A percentile compares a stretch with the other conserved stretches of the same genome.
Conservation (phyloP, 257 asterid genomes). For the Eucommia ulmoides region DNA sequence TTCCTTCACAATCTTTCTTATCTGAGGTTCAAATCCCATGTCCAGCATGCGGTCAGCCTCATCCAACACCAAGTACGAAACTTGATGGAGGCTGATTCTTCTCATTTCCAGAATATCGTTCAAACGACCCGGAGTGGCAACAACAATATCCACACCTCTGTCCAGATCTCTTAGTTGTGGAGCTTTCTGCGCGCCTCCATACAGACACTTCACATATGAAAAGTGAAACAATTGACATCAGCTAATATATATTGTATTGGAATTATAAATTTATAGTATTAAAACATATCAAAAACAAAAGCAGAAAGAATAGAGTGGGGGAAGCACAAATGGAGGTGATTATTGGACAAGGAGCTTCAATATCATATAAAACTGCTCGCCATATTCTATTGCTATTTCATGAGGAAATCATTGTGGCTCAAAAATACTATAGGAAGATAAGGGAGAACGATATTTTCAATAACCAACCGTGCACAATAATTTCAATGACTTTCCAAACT, state of each 20-base stretch:
- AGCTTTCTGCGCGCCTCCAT: conserved; percentile 90
- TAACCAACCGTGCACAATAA: conserved; percentile 77
- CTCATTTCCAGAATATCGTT: conserved; percentile 94
- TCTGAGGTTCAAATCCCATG: conserved; percentile 99
- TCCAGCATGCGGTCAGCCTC: conserved; percentile 99
- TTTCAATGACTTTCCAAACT: conserved; percentile 78
- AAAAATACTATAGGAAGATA: too few relatives aligned
- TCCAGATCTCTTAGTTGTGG: conserved; percentile 76
- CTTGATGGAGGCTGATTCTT: conserved; percentile 77
- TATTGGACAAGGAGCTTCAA: too few relatives aligned
- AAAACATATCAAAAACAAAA: too few relatives aligned
- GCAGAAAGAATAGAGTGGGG: too few relatives aligned
- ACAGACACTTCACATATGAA: conserved; percentile 70
- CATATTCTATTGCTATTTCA: too few relatives aligned
- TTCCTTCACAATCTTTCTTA: conserved; percentile 92
- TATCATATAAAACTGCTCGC: too few relatives aligned
- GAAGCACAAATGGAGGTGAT: too few relatives aligned
- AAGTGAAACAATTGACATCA: too few relatives aligned
- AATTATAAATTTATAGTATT: too few relatives aligned
- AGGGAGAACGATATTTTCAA: too few relatives aligned
- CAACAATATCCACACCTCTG: conserved; percentile 89
- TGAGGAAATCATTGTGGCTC: too few relatives aligned
- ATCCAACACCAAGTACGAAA: conserved; percentile 88
- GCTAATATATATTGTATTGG: too few relatives aligned
- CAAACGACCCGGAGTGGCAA: conserved; percentile 97